Percentiles rank a stretch among this genome's conserved stretches.
Evolutionary conservation across 1,139 yeast genomes (phyloP).

Genomic region (Yamadazyma atmosphaerica): DNA sequence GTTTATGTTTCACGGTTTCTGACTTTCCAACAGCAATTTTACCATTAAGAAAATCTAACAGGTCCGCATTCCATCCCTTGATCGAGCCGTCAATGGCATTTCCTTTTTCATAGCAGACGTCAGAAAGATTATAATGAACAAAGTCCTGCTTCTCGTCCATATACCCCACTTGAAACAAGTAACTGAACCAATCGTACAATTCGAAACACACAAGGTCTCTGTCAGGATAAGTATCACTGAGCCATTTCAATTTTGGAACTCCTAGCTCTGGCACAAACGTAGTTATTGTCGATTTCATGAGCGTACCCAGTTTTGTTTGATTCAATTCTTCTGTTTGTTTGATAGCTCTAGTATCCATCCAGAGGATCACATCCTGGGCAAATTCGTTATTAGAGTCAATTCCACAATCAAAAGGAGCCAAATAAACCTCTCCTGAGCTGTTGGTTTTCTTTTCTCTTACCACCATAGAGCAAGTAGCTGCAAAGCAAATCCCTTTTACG

Average conservation of each 20-base stretch:
- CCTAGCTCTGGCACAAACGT: conserved; percentile 57
- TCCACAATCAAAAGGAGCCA: conserved; percentile 28
- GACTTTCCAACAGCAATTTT: conserved; percentile 20
- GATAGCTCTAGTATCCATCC: conserved; percentile 58
- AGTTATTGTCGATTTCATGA: conserved; percentile 40
- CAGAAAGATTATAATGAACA: conserved; percentile 10
- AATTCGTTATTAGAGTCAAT: conserved; percentile 10
- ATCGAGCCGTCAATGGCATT: conserved; percentile 54
- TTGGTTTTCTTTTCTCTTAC: conserved; percentile 23
- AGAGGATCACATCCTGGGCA: conserved; percentile 47
- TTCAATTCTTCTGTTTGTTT: conserved; percentile 35
- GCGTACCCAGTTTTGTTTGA: conserved; percentile 13
- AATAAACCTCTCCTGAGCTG: conserved; percentile 16
- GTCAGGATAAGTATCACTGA: conserved; percentile 24
- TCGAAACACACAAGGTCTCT: conserved; percentile 44
- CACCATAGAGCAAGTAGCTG: conserved; percentile 60
- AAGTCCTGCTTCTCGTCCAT: conserved; percentile 7
- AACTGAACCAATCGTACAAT: conserved; percentile 51
- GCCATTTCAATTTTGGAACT: conserved; percentile 48
- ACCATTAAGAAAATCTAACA: conserved; percentile 20
- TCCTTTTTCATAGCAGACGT: conserved; percentile 11
- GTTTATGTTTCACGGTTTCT: conserved; percentile 7
- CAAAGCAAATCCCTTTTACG: conserved; percentile 23
- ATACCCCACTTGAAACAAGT: conserved; percentile 31
- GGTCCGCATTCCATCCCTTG: conserved; percentile 48